Conservation (phyloP, 345 rosid species). For the Rhizophora apiculata region DNA sequence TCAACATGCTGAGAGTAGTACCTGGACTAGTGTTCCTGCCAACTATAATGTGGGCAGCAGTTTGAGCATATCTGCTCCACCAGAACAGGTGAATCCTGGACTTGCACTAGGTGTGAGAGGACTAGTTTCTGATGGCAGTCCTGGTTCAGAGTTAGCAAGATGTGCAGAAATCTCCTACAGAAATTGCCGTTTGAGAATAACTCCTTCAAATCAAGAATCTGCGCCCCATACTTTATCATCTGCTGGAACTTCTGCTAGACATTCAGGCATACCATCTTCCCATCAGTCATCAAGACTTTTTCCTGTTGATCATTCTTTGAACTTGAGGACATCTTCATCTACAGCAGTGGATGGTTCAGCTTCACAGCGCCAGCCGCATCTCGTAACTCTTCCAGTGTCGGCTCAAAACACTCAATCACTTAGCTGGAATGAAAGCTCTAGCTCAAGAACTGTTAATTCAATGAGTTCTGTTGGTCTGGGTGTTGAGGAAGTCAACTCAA, state of each 20-base stretch:
- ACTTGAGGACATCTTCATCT: slow-evolving; percentile 40
- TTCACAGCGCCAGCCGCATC: slow-evolving; percentile 36
- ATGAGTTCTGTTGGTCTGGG: slow-evolving; percentile 35
- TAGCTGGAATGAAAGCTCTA: slow-evolving; percentile 53
- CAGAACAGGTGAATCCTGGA: slow-evolving; percentile 46
- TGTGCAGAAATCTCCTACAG: slow-evolving; percentile 48
- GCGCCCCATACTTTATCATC: slow-evolving; percentile 41
- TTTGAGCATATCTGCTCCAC: slow-evolving; percentile 38
- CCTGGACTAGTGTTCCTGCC: slow-evolving; percentile 37
- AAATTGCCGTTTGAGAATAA: slow-evolving; percentile 55
- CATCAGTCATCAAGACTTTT: slow-evolving; percentile 41
- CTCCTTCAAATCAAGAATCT: slow-evolving; percentile 49
- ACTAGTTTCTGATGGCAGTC: slow-evolving; percentile 28
- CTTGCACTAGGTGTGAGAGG: slow-evolving; percentile 48
- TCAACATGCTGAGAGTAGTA: slow-evolving; percentile 51
- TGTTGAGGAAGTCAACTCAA: slow-evolving; percentile 47
- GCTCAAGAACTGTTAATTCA: slow-evolving; percentile 40
- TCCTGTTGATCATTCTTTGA: slow-evolving; percentile 45
- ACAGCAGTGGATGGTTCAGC: slow-evolving; percentile 32
- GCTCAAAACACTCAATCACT: slow-evolving; percentile 48
- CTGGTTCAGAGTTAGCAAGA: slow-evolving; percentile 32
- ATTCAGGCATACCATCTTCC: slow-evolving; percentile 36
- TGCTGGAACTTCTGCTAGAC: slow-evolving; percentile 42
- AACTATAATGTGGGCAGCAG: slow-evolving; percentile 33
- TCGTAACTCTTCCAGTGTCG: slow-evolving; percentile 43